Percentiles rank a stretch among this genome's conserved stretches.
phyloP scores from a whole-genome alignment of 2,329 filamentous ascomycete species.

The Penicillium expansum region DNA sequence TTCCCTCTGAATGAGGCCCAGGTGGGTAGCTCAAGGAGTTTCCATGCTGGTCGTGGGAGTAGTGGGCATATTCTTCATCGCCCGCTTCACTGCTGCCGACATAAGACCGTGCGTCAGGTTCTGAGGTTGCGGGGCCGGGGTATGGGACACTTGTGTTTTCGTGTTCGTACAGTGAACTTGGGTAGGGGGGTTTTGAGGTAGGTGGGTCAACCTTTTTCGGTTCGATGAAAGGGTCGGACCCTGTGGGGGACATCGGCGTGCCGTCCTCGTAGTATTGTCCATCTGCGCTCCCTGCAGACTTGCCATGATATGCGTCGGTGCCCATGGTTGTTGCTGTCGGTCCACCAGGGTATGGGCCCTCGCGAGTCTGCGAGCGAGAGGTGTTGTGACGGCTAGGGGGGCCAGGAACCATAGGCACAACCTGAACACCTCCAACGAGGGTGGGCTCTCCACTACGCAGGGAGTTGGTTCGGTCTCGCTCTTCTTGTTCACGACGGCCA shows the following conservation, averaged over 20 bases:
- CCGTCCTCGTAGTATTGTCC: constrained; percentile 52
- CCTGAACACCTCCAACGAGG: constrained; percentile 87
- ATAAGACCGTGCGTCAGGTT: constrained; percentile 48
- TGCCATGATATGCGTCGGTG: constrained; percentile 25
- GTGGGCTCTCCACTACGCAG: constrained; percentile 84
- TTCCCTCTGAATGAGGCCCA: constrained; percentile 46
- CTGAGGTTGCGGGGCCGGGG: constrained; percentile 41
- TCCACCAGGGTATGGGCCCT: constrained; percentile 44
- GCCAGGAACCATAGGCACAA: constrained; percentile 84
- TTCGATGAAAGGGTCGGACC: constrained; percentile 63
- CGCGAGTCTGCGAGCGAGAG: constrained; percentile 44
- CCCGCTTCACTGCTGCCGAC: constrained; percentile 59
- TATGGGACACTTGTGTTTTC: constrained; percentile 33
- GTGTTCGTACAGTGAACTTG: constrained; percentile 41
- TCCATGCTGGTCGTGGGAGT: constrained; percentile 60
- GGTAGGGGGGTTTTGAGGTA: constrained; percentile 29
- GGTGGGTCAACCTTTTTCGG: constrained; percentile 27
- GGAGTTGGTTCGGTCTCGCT: constrained; percentile 81
- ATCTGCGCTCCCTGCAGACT: constrained; percentile 31
- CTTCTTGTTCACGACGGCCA: constrained; percentile 86
- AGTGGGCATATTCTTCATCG: constrained; percentile 70
- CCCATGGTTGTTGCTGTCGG: constrained; percentile 32
- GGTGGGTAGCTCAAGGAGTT: constrained; percentile 57
- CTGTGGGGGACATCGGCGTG: constrained; percentile 52
- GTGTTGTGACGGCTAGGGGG: constrained; percentile 56